phyloP scores from a whole-genome alignment of 2,329 filamentous ascomycete genomes.

The Akanthomyces lecanii region DNA sequence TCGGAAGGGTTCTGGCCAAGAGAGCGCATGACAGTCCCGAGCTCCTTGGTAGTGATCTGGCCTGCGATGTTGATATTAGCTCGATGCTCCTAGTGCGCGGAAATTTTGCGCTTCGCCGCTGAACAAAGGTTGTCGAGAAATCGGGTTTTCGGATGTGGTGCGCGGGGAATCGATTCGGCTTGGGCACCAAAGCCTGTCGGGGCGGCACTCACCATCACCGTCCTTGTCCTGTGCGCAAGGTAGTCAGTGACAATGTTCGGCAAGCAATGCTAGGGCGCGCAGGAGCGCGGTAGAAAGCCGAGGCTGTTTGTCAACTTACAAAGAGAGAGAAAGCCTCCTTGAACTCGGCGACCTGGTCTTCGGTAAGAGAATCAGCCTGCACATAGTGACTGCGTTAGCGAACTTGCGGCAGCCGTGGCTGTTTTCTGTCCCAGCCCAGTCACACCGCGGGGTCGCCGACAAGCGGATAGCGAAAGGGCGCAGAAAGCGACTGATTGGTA shows the following conservation, averaged over 20 bases:
- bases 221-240: slow-evolving; percentile 67
- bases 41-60: slow-evolving; percentile 88
- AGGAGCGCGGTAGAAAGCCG: slow-evolving; percentile 2
- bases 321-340: slow-evolving; percentile 99
- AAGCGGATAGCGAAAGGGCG: not conserved
- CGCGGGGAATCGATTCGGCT: not conserved
- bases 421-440: slow-evolving; percentile 25
- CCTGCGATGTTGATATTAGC: slow-evolving; percentile 45
- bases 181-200: not conserved
- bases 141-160: not conserved
- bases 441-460: slow-evolving; percentile 21
- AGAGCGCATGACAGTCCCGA: slow-evolving; percentile 87
- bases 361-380: slow-evolving; percentile 95
- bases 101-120: not conserved
- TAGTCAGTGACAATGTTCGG: slow-evolving; percentile 23
- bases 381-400: slow-evolving; percentile 25
- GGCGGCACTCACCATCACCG: slow-evolving; percentile 74
- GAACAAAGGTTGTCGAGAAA: not conserved
- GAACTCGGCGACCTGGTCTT: slow-evolving; percentile 99
- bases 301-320: slow-evolving; percentile 57
- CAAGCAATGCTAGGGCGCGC: not conserved
- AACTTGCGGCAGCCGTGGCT: slow-evolving; percentile 3
- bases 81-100: not conserved
- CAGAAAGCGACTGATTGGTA: not conserved
- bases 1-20: slow-evolving; percentile 86